Base-by-base conservation (phyloP, 2,329 filamentous ascomycete genomes). In the Drechslerella dactyloides region DNA sequence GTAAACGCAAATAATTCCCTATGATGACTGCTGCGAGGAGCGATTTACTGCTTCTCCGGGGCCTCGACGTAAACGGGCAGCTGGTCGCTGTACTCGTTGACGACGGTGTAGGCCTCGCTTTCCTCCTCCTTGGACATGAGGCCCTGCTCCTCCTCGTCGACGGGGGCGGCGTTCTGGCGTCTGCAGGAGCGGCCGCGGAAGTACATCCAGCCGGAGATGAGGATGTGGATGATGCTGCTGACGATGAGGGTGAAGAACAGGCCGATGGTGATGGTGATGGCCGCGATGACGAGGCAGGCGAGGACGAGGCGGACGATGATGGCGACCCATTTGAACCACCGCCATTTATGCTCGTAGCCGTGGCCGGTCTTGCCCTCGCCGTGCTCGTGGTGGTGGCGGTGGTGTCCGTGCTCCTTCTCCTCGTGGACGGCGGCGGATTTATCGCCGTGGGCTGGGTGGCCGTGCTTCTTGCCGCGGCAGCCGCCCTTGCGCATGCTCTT, bases 221-320 rank as follows among this genome's bases (percentile, higher is more conserved):
- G 35, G 37, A 70, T 33, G 54, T 70, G 66, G 21, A 70, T 42
- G 50, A 63, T 11, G 17, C 57, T 70, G 66, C 66, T 64, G 24
- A 70, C 60, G 40, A 70, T 55, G 27, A 70, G 53, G 17, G 66
- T 70, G 55, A 64, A 64, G 66, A 64, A 70, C 37, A 70, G 50
- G 15, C 66, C 66, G 44, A 70, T 64, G 54, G 66, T 70, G 59
- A 70, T 70, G 55, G 66, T 70, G 59, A 70, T 70, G 30, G 66
- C 66, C 42, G 66, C 66, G 33, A 70, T 70, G 59, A 70, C 60
- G 17, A 70, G 50, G 55, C 66, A 70, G 59, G 66, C 66, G 44
- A 70, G 59, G 55, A 70, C 57, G 48, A 70, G 66, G 37, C 66
- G 66, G 60, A 70, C 46, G 30, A 70, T 54, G 48, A 70, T 50